Conservation (phyloP, 257 asterid species). For the Plantago ovata region DNA sequence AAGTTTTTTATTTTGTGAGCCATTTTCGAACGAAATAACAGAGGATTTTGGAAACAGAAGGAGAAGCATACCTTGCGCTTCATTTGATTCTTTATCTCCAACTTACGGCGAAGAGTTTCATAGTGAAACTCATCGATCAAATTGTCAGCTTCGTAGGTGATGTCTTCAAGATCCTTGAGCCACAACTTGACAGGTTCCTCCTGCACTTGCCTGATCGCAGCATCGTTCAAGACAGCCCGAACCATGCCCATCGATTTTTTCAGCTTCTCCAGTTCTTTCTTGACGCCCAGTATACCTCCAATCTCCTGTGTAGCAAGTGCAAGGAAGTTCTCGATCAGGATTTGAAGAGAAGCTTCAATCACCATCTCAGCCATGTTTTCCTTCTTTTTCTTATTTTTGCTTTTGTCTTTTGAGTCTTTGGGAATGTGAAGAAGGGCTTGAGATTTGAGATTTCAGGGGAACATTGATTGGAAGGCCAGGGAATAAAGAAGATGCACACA, state of each 20-base stretch:
- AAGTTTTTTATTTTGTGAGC: not conserved
- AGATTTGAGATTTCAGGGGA: too few species aligned
- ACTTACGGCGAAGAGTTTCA: not conserved
- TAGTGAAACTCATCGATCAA: slow-evolving; percentile 12
- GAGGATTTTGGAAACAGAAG: slow-evolving; percentile 1
- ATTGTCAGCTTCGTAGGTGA: slow-evolving; percentile 10
- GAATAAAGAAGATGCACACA: too few species aligned
- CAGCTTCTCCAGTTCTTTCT: too few species aligned
- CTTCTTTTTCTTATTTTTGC: not conserved
- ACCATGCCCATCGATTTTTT: slow-evolving; percentile 1
- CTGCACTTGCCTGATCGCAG: not conserved
- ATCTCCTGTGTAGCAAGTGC: slow-evolving; percentile 3
- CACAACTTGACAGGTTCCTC: not conserved
- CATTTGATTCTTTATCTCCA: not conserved
- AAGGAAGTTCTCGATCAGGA: not conserved
- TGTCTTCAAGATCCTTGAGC: slow-evolving; percentile 12
- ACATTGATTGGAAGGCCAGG: too few species aligned
- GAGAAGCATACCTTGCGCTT: slow-evolving; percentile 1
- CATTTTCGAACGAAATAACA: slow-evolving; percentile 6
- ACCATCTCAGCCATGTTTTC: not conserved
- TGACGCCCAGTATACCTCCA: not conserved
- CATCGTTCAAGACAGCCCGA: slow-evolving; percentile 17
- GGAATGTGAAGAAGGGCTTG: too few species aligned
- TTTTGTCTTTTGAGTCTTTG: too few species aligned
- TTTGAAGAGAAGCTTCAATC: slow-evolving; percentile 8